Evolutionary conservation across 257 asterid species (phyloP).

Genomic region (Nicotiana attenuata): DNA sequence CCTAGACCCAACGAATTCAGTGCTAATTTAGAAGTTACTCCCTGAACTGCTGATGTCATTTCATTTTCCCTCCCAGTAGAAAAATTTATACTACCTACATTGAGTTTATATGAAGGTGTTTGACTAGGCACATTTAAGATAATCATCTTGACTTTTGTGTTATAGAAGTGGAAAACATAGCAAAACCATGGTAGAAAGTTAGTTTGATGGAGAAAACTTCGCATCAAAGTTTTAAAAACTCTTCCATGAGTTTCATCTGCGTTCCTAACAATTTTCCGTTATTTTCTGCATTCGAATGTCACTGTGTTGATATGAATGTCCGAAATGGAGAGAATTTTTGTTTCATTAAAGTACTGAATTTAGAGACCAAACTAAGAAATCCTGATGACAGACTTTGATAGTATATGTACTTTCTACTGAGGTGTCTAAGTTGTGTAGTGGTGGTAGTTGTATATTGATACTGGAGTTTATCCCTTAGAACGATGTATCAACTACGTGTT

Average conservation of each 20-base stretch:
- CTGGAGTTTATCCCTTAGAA: background rate
- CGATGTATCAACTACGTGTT: background rate
- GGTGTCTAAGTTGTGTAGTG: background rate
- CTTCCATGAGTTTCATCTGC: constrained; percentile 2
- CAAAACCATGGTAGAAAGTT: background rate
- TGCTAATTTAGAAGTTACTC: background rate
- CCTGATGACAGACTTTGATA: background rate
- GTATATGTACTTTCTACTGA: background rate
- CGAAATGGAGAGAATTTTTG: background rate
- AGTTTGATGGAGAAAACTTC: background rate
- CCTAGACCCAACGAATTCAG: background rate
- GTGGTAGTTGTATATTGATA: background rate
- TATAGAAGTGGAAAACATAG: background rate
- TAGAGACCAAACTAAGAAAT: background rate
- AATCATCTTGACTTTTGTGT: background rate
- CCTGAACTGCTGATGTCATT: background rate
- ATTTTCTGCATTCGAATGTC: background rate
- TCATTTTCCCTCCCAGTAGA: background rate
- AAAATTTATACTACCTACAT: background rate
- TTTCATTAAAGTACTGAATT: background rate
- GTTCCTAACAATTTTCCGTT: background rate
- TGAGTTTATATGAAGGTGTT: background rate
- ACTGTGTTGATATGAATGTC: background rate
- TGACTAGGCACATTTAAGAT: constrained; percentile 1
- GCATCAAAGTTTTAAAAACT: background rate